A percentile compares a stretch with the other conserved stretches of the same genome.
These are phyloP conservation scores for Peronospora farinosa DNA, from an alignment of 352 stramenopile genomes.

Conservation along the genomic window DNA sequence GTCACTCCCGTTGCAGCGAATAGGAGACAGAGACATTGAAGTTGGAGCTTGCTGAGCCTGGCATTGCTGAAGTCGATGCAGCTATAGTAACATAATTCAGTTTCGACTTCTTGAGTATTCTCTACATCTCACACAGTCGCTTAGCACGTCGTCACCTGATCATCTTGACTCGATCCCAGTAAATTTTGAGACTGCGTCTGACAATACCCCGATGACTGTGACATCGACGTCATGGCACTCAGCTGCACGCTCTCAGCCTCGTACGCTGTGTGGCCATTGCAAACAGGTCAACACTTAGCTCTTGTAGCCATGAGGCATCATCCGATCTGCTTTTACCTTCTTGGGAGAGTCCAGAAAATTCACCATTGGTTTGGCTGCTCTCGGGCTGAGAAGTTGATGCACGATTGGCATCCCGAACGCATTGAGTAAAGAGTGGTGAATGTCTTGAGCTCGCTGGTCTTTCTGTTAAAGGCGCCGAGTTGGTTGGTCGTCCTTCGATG, in stretches of 20 bases:
- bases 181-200: conserved; percentile 33
- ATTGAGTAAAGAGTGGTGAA: conserved; percentile 16
- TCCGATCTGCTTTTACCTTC: conserved; percentile 21
- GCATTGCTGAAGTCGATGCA: conserved; percentile 18
- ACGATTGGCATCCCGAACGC: conserved; percentile 8
- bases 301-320: background rate
- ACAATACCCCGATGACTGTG: conserved; percentile 35
- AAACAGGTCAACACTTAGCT: background rate
- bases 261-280: conserved; percentile 11
- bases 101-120: background rate
- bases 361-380: conserved; percentile 12
- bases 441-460: conserved; percentile 3
- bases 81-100: conserved; percentile 9
- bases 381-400: conserved; percentile 19
- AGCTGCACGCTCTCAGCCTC: conserved; percentile 26
- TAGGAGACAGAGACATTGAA: background rate
- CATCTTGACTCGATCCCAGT: conserved; percentile 27
- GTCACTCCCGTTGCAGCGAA: conserved; percentile 3
- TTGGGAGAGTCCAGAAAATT: conserved; percentile 20
- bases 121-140: background rate
- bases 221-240: conserved; percentile 35
- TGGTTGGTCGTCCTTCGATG: background rate
- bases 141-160: conserved; percentile 18
- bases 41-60: conserved; percentile 10
- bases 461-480: conserved; percentile 2